Conservation (phyloP, 2,329 filamentous ascomycete species). For the Diaporthe caulivora region DNA sequence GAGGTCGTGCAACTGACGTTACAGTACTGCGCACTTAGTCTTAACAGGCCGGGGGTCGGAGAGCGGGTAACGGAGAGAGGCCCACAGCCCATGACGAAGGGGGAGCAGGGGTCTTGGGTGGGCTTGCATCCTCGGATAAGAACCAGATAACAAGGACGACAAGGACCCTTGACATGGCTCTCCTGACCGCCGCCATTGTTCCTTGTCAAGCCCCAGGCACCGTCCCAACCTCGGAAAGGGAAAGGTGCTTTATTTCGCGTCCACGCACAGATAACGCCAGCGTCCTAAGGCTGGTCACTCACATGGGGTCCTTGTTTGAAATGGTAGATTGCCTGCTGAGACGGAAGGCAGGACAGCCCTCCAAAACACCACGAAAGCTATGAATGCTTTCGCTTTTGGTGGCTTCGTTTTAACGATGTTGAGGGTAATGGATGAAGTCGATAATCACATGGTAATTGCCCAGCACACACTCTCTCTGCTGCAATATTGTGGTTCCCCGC, state of each 20-base stretch:
- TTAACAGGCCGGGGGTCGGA: not conserved
- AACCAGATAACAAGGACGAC: conserved; percentile 2
- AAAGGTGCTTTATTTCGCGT: not conserved
- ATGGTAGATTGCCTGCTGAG: no score
- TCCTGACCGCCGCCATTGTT: conserved; percentile 13
- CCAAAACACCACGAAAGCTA: not conserved
- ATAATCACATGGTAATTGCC: not conserved
- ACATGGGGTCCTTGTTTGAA: not conserved
- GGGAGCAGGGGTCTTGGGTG: not conserved
- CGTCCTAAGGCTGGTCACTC: not conserved
- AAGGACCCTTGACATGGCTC: conserved; percentile 23
- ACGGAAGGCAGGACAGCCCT: not conserved
- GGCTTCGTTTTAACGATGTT: not conserved
- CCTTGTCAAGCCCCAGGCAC: not conserved
- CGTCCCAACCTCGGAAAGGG: conserved; percentile 11
- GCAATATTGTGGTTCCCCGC: not conserved
- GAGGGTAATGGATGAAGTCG: not conserved
- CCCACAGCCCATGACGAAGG: conserved; percentile 2
- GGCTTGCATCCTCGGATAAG: conserved; percentile 22
- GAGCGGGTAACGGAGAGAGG: not conserved
- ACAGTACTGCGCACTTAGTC: not conserved
- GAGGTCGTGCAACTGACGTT: conserved; percentile 30
- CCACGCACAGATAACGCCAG: not conserved
- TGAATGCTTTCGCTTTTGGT: not conserved
- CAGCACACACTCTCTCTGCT: not conserved